Base-by-base conservation (phyloP, 2,329 filamentous ascomycete genomes). In the Sclerotinia subarctica region DNA sequence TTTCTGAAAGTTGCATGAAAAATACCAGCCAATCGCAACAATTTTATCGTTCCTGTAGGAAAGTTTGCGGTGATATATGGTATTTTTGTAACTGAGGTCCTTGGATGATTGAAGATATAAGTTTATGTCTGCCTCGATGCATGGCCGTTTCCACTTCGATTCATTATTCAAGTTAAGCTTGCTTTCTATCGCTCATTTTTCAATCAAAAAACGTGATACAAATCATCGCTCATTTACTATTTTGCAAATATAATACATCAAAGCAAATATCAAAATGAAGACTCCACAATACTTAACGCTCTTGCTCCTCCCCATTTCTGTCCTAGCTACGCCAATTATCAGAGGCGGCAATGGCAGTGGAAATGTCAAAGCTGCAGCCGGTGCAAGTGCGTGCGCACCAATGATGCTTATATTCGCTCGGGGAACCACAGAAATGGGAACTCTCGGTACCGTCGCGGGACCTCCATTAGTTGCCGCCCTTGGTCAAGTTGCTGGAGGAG, bases 401-500 rank as follows among this genome's bases (percentile, higher is more conserved):
- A 72, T 76, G 72, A 70, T 70, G 57, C 69, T 75, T 35, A 67
- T 75, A 11, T 75, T 74, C 69, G 74, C 74, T 7, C 70, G 72
- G 26, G 74, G 74, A 13, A 74, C 73, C 4, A 59, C 47, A 17
- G 74, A 75, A 60, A 69, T 68, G 53, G 72, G 72, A 70, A 47
- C 60, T 21, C 49, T 68, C 1, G 74, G 74, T 24, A 69, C 74
- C 46, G 47, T 76, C n/a, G 70, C 70, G 1, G 73, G 74, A 2
- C 74, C 74, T 8, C 72, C 74, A 3, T 72, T 75, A 52, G 74
- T 76, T 54, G 70, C 68, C 15, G 73, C 74, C 11, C 67, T 75
- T 4, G 71, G 68, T n/a, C 67, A 51, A 7, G 70, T 75, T 15
- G 75, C 78, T 69, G 77, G 85, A 69, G 77, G 85, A 69, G 81